Conservation (phyloP, 306 rosid species). For the Echinosophora koreensis region DNA sequence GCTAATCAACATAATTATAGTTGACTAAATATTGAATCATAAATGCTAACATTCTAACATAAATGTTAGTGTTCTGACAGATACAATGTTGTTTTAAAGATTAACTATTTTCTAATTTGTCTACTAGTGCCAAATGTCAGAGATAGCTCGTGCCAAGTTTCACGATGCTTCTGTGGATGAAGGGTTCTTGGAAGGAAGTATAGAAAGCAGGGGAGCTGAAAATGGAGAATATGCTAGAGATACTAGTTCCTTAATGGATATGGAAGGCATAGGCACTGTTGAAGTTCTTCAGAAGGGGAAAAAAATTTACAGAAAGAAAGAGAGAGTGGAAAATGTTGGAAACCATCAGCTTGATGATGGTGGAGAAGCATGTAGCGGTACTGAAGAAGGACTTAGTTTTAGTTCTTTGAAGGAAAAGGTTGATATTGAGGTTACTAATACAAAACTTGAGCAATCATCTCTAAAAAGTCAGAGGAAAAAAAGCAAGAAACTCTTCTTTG, state of each 20-base stretch:
- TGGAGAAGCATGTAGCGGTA: conserved; percentile 89
- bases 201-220: conserved; percentile 77
- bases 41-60: not conserved
- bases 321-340: conserved; percentile 58
- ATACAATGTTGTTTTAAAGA: conserved; percentile 17
- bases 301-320: conserved; percentile 67
- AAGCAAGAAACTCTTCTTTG: conserved; percentile 68
- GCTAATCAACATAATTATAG: not conserved
- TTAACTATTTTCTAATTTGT: conserved; percentile 41
- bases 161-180: conserved; percentile 56
- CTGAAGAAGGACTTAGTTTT: conserved; percentile 75
- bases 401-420: conserved; percentile 61
- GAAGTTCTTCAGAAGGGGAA: conserved; percentile 62
- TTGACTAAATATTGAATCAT: not conserved
- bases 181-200: conserved; percentile 72
- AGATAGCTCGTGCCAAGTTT: conserved; percentile 56
- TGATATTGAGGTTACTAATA: conserved; percentile 65
- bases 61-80: not conserved
- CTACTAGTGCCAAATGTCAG: conserved; percentile 56
- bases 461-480: conserved; percentile 63
- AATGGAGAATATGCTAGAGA: conserved; percentile 74
- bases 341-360: conserved; percentile 77
- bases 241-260: conserved; percentile 62
- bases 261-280: conserved; percentile 69
- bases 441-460: conserved; percentile 57